Evolutionary conservation across 208 protist genomes (phyloP).

Genomic region (Willaertia magna): DNA sequence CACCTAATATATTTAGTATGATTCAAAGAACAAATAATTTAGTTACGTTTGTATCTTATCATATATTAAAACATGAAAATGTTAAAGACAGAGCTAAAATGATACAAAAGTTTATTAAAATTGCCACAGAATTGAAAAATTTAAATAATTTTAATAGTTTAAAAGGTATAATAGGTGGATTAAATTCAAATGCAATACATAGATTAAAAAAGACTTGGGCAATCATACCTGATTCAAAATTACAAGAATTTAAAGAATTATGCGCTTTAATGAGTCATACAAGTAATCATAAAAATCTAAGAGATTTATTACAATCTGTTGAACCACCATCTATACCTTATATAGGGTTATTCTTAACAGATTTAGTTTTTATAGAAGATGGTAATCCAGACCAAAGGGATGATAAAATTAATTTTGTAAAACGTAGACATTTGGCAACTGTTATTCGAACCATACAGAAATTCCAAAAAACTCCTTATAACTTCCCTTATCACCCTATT

Average conservation of each 20-base stretch:
- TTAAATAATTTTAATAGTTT: background rate
- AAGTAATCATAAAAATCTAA: background rate
- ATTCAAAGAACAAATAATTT: background rate
- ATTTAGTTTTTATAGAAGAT: constrained; percentile 47
- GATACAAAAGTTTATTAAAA: background rate
- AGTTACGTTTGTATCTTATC: background rate
- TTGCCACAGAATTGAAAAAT: background rate
- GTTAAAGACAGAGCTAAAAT: background rate
- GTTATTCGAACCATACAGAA: background rate
- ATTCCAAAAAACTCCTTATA: background rate
- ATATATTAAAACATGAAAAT: background rate
- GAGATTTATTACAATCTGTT: background rate
- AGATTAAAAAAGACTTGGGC: constrained; percentile 6
- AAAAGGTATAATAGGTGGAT: background rate
- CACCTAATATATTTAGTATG: background rate
- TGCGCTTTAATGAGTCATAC: background rate
- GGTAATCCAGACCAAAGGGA: constrained; percentile 22
- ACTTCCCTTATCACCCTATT: background rate
- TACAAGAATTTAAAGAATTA: background rate
- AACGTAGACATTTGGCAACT: background rate
- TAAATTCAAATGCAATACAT: background rate
- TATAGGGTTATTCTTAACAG: constrained; percentile 39
- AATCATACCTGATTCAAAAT: background rate
- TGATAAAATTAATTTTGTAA: background rate
- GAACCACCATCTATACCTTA: constrained; percentile 28